Base-by-base conservation (phyloP, 176 grass and related monocot species). In the Avena atlantica region DNA sequence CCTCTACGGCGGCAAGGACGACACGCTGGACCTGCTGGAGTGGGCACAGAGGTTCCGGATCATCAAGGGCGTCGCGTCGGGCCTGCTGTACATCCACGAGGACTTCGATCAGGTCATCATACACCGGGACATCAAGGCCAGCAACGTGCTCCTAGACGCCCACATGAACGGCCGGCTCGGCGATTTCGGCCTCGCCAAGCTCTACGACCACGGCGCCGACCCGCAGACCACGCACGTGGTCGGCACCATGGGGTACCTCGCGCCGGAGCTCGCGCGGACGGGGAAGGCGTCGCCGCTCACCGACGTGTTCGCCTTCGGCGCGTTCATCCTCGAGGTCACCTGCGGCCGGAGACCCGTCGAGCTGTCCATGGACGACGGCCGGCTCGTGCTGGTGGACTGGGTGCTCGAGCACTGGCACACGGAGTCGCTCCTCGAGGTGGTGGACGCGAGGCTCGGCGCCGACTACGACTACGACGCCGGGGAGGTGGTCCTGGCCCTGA, bases 171-270 rank as follows among this genome's bases (percentile, higher is more conserved):
- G 72, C 0, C 79, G 88, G 34, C 47, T 93, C 1, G 86, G 92
- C 0, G 88, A 93, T 25, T 93, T 93, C 4, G 92, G 92, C 2
- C 92, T 93, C 5, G 82, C 92, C 2, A 85, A 83, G 13, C 34
- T 93, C 17, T 93, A 93, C 20, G 92, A 93, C 71, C 92, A 93
- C 56, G 92, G 89, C 2, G 71, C 86, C 1, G 92, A 91, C 72
- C 89, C 86, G 3, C 83, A 91, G 23, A 91, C 92, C 0, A 93
- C 92, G 5, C 86, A 93, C 6, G 86, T 93, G 11, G 92, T 91
- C 0, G 92, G 92, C 34, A 91, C 92, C 0, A 93, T 93, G 92
- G 92, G 92, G 8, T 93, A 93, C 70, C 89, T 93, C 0, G 92
- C 92, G 1, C 92, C 92, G 0, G 92, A 93, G 74, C 69, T 93